A percentile compares a stretch with the other conserved stretches of the same genome.
Conservation (phyloP, 805 yeast genomes). For the Scheffersomyces coipomensis region DNA sequence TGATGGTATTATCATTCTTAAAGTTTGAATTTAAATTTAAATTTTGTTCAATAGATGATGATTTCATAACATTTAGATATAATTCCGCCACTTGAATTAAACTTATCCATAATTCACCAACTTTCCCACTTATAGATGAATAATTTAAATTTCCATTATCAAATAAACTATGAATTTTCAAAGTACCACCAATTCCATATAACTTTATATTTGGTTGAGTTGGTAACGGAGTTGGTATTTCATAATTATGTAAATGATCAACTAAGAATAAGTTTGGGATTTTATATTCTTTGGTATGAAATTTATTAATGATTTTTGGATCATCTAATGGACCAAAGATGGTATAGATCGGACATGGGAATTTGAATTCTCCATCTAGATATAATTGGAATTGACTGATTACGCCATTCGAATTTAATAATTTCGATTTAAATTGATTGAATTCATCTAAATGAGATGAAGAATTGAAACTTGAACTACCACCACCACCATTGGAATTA, state of each 20-base stretch:
- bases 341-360: slow-evolving; percentile 69
- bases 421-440: slow-evolving; percentile 8
- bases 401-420: slow-evolving; percentile 4
- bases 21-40: slow-evolving; percentile 3
- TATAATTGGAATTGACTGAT: slow-evolving; percentile 19
- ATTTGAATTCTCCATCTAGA: slow-evolving; percentile 32
- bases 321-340: slow-evolving; percentile 79
- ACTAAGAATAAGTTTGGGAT: slow-evolving; percentile 60
- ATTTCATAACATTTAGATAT: slow-evolving; percentile 15
- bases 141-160: slow-evolving; percentile 35
- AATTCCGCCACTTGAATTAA: slow-evolving; percentile 69
- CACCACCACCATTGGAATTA: background rate
- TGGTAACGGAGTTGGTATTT: slow-evolving; percentile 40
- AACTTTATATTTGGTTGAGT: slow-evolving; percentile 47
- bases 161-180: slow-evolving; percentile 64
- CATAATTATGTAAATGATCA: slow-evolving; percentile 54
- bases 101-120: slow-evolving; percentile 73
- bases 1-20: slow-evolving; percentile 46
- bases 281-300: slow-evolving; percentile 50
- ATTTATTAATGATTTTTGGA: slow-evolving; percentile 60
- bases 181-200: slow-evolving; percentile 72
- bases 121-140: slow-evolving; percentile 18
- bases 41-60: background rate
- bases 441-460: slow-evolving; percentile 6
- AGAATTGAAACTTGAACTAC: background rate